Conservation (phyloP, 202 grass and related monocot species). For the Elaeis oleifera region DNA sequence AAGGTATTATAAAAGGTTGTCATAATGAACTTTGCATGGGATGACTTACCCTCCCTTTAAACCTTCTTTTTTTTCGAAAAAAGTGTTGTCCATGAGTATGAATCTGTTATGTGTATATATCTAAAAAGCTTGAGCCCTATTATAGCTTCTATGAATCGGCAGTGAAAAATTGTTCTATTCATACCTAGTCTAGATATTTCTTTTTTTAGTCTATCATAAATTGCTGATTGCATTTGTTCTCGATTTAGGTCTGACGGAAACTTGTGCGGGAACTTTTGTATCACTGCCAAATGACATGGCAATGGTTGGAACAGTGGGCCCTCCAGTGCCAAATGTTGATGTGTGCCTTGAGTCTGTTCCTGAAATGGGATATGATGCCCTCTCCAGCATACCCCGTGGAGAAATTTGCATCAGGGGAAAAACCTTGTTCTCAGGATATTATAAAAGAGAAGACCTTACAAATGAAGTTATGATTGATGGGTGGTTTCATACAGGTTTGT, state of each 20-base stretch:
- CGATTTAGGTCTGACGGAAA: constrained; percentile 71
- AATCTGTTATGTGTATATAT: too few species aligned
- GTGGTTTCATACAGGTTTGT: constrained; percentile 97
- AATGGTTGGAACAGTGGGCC: constrained; percentile 79
- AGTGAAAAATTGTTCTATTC: too few species aligned
- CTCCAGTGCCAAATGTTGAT: constrained; percentile 60
- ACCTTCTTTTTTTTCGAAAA: too few species aligned
- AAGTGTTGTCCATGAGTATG: too few species aligned
- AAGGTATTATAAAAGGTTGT: too few species aligned
- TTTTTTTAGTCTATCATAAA: too few species aligned
- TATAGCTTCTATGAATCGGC: too few species aligned
- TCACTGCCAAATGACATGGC: constrained; percentile 57
- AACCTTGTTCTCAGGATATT: constrained; percentile 75
- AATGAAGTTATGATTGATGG: constrained; percentile 81
- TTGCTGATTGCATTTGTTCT: neutral
- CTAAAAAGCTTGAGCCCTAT: too few species aligned
- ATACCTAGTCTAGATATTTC: too few species aligned
- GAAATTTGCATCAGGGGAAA: constrained; percentile 78
- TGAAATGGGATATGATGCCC: constrained; percentile 83
- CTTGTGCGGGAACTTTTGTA: constrained; percentile 63
- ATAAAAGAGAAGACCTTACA: constrained; percentile 72
- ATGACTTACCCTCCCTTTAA: too few species aligned
- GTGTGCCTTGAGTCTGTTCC: constrained; percentile 72
- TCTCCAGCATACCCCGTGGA: constrained; percentile 48
- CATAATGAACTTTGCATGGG: too few species aligned